Base-by-base conservation (phyloP, 2,329 filamentous ascomycete species). In the Penicillium sp. region DNA sequence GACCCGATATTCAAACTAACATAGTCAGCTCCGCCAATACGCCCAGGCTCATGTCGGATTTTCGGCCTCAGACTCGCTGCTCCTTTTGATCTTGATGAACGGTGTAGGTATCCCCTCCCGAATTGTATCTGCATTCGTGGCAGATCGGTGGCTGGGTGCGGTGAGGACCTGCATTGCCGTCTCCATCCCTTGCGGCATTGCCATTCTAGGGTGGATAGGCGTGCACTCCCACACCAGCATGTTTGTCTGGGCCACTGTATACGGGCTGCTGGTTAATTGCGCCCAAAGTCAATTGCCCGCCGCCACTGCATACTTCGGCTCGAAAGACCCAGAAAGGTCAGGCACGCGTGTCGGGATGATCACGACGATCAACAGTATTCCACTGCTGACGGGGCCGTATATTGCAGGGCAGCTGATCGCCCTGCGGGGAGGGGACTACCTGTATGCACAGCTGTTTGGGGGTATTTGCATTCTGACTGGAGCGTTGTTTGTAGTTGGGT, bases 341-440 rank as follows among this genome's bases (percentile, higher is more conserved):
- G 79, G 79, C 0, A 75, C 77, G 2, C 67, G 79, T 14, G 76
- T 79, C 58, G 79, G 79, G 0, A 80, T 80, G 75, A 76, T 77
- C 0, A 78, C 81, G 52, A 72, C 70, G 0, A 70, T 80, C 24
- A 73, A 79, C 10, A 76, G 75, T 8, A 60, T 81, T 27, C 76
- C 76, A 0, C 72, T 70, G 16, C 64, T 81, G 38, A 76, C 75
- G 3, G 79, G 79, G 0, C 77, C 78, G 5, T 76, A 78, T 0
- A 71, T 81, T 55, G 78, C 77, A 1, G 79, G 79, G 4, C 76
- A 75, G 1, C 45, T 81, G 51, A 76, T 81, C 7, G 69, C 76
- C 44, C 64, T 60, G 9, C 60, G 68, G 22, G 66, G 69, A 11
- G 79, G 78, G 0, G 63, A 65, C 1, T 81, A 79, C 64, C 52